phyloP scores from a whole-genome alignment of 1,284 basidiomycete species.

The Boletellus deceptivus region DNA sequence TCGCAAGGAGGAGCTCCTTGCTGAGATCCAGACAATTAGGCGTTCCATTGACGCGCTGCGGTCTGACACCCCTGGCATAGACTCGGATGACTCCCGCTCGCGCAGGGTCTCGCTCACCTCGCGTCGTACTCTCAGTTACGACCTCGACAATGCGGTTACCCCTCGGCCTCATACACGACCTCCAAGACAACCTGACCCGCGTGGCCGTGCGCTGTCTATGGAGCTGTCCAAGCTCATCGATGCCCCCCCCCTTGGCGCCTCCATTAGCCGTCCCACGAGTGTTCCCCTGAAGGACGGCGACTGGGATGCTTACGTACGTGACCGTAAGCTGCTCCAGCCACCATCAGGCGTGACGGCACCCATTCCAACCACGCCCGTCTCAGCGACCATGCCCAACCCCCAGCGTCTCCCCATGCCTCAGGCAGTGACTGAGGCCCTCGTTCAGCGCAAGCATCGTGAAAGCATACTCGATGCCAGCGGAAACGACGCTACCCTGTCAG shows the following conservation, averaged over 20 bases:
- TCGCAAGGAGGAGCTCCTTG: conserved; percentile 65
- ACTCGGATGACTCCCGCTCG: conserved; percentile 53
- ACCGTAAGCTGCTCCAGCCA: conserved; percentile 76
- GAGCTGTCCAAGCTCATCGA: conserved; percentile 52
- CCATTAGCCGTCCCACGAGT: conserved; percentile 67
- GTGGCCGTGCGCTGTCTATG: conserved; percentile 66
- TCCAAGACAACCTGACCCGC: conserved; percentile 63
- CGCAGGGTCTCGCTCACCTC: conserved; percentile 67
- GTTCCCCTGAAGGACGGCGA: conserved; percentile 65
- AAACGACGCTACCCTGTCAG: conserved; percentile 37
- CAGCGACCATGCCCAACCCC: conserved; percentile 33
- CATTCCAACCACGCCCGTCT: conserved; percentile 58
- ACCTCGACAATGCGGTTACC: conserved; percentile 50
- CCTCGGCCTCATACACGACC: conserved; percentile 58
- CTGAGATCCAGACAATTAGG: conserved; percentile 76
- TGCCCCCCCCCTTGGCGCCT: conserved; percentile 43
- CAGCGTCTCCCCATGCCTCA: conserved; percentile 55
- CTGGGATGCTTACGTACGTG: conserved; percentile 78
- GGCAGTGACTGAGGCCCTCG: conserved; percentile 71
- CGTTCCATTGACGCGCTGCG: conserved; percentile 72
- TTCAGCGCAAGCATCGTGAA: conserved; percentile 65
- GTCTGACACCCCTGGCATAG: conserved; percentile 59
- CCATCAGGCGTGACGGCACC: conserved; percentile 75
- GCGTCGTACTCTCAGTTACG: conserved; percentile 64
- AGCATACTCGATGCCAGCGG: conserved; percentile 43